These are phyloP conservation scores for Penicillium ucsense DNA, from an alignment of 495 filamentous ascomycete genomes.

Conservation along the genomic window DNA sequence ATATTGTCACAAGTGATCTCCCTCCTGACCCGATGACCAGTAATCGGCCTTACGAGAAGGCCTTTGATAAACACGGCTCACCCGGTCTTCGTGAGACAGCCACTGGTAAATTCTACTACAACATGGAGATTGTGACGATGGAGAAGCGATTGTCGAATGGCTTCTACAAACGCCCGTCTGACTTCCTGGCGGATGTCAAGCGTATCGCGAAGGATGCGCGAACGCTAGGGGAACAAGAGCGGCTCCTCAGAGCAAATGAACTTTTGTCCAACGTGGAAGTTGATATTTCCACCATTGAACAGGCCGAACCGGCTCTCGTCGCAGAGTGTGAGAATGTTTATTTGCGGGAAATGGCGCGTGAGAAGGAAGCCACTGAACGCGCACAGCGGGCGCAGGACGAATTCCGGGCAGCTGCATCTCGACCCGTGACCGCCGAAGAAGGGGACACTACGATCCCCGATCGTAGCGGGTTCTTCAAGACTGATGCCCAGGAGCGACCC, in stretches of 20 bases:
- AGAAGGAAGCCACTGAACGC: constrained; percentile 55
- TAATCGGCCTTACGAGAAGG: constrained; percentile 65
- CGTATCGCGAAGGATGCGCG: constrained; percentile 74
- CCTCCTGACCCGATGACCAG: constrained; percentile 44
- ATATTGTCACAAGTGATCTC: constrained; percentile 68
- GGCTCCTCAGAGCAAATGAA: constrained; percentile 77
- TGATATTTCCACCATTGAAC: constrained; percentile 63
- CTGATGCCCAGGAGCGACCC: constrained; percentile 30
- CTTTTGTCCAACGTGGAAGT: constrained; percentile 86
- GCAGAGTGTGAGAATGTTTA: constrained; percentile 66
- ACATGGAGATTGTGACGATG: constrained; percentile 84
- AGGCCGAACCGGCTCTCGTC: constrained; percentile 51
- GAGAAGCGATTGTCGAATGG: constrained; percentile 92
- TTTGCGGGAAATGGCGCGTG: constrained; percentile 59
- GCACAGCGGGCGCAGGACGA: constrained; percentile 42
- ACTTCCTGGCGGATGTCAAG: constrained; percentile 81
- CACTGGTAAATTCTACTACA: constrained; percentile 82
- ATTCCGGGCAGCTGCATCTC: constrained; percentile 12
- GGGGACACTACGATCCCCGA: constrained; percentile 36
- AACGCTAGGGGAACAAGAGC: constrained; percentile 62
- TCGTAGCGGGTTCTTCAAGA: constrained; percentile 47
- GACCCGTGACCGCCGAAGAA: constrained; percentile 12
- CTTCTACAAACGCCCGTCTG: constrained; percentile 79
- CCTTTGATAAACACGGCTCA: constrained; percentile 63
- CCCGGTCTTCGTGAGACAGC: constrained; percentile 57